Conservation (phyloP, 2,329 filamentous ascomycete genomes). For the Colletotrichum melonis region DNA sequence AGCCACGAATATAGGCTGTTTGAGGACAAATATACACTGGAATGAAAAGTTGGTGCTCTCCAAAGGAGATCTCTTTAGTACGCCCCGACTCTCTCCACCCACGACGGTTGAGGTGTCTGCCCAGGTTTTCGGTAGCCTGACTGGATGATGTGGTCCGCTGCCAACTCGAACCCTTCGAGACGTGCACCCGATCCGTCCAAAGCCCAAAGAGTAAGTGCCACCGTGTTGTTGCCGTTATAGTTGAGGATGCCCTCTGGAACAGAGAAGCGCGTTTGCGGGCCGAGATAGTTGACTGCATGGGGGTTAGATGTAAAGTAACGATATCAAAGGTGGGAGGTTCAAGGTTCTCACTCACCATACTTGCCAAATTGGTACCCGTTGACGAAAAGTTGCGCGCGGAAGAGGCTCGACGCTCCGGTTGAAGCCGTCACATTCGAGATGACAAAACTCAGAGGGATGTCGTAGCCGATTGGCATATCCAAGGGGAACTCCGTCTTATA, state of each 20-base stretch:
- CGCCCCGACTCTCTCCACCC: slow-evolving; percentile 53
- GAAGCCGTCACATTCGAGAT: slow-evolving; percentile 55
- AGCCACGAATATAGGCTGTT: no score
- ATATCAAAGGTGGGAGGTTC: background rate
- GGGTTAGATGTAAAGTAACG: background rate
- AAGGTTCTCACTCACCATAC: slow-evolving; percentile 53
- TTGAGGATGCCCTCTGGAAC: slow-evolving; percentile 76
- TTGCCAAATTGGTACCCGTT: slow-evolving; percentile 76
- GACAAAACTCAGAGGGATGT: slow-evolving; percentile 65
- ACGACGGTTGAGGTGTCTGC: slow-evolving; percentile 53
- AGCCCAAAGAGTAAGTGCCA: slow-evolving; percentile 74
- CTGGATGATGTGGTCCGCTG: slow-evolving; percentile 52
- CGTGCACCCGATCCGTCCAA: slow-evolving; percentile 63
- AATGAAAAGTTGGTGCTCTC: background rate
- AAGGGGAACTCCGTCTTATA: slow-evolving; percentile 65
- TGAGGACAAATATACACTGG: background rate
- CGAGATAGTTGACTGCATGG: slow-evolving; percentile 66
- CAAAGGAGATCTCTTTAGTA: slow-evolving; percentile 47
- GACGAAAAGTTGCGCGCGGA: slow-evolving; percentile 72
- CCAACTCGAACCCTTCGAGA: slow-evolving; percentile 42
- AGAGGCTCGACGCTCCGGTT: slow-evolving; percentile 42
- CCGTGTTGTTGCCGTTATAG: slow-evolving; percentile 72
- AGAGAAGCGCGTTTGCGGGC: slow-evolving; percentile 74
- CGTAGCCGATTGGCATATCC: slow-evolving; percentile 61
- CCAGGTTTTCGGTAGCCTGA: background rate